Conservation (phyloP, 148 eudicot genomes). For the Persicaria tinctoria region DNA sequence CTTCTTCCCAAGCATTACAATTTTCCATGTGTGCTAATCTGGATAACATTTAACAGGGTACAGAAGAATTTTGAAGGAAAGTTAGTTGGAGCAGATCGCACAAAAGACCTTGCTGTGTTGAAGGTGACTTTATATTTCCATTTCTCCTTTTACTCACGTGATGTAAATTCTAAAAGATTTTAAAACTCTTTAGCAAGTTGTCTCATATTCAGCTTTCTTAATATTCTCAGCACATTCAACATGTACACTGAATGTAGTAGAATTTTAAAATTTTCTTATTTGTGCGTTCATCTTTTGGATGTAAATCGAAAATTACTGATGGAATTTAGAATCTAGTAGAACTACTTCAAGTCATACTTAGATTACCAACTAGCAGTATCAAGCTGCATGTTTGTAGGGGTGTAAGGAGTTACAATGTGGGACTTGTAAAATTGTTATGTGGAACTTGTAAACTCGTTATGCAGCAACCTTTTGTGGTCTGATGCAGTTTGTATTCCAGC, state of each 20-base stretch:
- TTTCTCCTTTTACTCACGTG: neutral
- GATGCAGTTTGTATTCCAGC: neutral
- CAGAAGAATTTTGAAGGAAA: slow-evolving; percentile 93
- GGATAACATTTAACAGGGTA: slow-evolving; percentile 40
- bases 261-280: neutral
- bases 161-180: neutral
- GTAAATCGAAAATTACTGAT: neutral
- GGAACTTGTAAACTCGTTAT: neutral
- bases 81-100: slow-evolving; percentile 91
- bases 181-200: neutral
- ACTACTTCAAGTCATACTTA: neutral
- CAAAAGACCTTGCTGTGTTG: slow-evolving; percentile 97
- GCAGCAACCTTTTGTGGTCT: neutral
- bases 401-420: neutral
- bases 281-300: neutral
- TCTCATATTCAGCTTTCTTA: neutral
- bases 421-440: neutral
- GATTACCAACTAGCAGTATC: neutral
- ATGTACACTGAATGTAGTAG: neutral
- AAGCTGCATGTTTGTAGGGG: neutral
- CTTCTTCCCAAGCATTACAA: neutral
- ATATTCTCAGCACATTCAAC: neutral
- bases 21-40: neutral
- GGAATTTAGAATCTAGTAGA: neutral
- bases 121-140: slow-evolving; percentile 38